phyloP scores from a whole-genome alignment of 2,329 filamentous ascomycete species.

The Decorospora gaudefroyi region DNA sequence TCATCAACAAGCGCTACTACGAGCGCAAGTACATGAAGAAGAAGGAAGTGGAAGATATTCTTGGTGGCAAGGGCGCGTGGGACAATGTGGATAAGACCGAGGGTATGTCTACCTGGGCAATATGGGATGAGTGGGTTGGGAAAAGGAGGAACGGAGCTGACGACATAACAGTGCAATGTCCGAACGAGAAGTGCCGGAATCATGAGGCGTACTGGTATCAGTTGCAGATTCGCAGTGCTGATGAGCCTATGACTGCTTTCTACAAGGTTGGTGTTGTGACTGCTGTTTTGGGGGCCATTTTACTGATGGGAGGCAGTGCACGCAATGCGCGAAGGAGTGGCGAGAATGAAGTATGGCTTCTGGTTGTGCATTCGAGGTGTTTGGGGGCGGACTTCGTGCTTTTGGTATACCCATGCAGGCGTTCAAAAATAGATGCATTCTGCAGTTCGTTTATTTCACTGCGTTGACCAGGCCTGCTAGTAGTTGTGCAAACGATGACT shows the following conservation, averaged over 20 bases:
- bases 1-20: constrained; percentile 77
- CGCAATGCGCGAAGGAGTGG: constrained; percentile 53
- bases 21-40: constrained; percentile 79
- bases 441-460: too few relatives aligned
- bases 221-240: constrained; percentile 95
- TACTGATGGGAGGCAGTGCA: constrained; percentile 40
- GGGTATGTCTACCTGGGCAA: constrained; percentile 45
- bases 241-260: constrained; percentile 98
- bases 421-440: too few relatives aligned
- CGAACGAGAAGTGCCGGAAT: constrained; percentile 77
- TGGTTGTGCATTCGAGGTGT: constrained; percentile 13
- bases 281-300: not conserved
- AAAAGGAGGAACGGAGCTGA: not conserved
- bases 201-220: constrained; percentile 91
- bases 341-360: constrained; percentile 39
- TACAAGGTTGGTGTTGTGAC: constrained; percentile 70
- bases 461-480: too few relatives aligned
- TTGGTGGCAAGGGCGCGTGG: constrained; percentile 87
- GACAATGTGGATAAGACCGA: constrained; percentile 85
- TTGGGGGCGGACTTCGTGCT: constrained; percentile 5
- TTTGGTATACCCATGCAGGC: constrained; percentile 21
- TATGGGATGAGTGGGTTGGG: not conserved
- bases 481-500: too few relatives aligned
- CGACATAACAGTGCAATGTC: constrained; percentile 69
- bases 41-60: constrained; percentile 86